Percentiles rank a stretch among this genome's conserved stretches.
These are phyloP conservation scores for Chrysoporthe deuterocubensis DNA, from an alignment of 2,329 filamentous ascomycete genomes.

Conservation along the genomic window DNA sequence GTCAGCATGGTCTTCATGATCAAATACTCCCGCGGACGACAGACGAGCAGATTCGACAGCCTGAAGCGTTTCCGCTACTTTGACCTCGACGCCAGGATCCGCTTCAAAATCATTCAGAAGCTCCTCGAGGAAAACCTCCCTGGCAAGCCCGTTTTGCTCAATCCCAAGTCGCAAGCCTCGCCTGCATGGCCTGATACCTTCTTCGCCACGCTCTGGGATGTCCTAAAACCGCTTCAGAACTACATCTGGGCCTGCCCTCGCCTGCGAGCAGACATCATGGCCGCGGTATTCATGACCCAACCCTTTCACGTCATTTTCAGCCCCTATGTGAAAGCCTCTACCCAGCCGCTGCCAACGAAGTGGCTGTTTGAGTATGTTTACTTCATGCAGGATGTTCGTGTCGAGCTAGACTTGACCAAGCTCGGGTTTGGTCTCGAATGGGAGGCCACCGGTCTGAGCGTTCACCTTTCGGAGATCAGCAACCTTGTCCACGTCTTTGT, in stretches of 20 bases:
- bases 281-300: constrained; percentile 40
- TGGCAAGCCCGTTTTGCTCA: constrained; percentile 34
- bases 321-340: constrained; percentile 39
- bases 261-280: constrained; percentile 44
- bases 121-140: constrained; percentile 29
- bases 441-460: constrained; percentile 33
- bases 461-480: constrained; percentile 35
- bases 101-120: constrained; percentile 32
- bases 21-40: constrained; percentile 15
- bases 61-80: constrained; percentile 31
- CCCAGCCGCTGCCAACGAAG: constrained; percentile 41
- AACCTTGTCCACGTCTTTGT: constrained; percentile 38
- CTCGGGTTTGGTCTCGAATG: constrained; percentile 39
- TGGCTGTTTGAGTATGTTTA: constrained; percentile 42
- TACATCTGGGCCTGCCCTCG: constrained; percentile 40
- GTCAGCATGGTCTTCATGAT: constrained; percentile 17
- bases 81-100: constrained; percentile 31
- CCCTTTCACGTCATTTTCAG: constrained; percentile 46
- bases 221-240: constrained; percentile 33
- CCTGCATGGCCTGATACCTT: constrained; percentile 42
- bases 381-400: constrained; percentile 42
- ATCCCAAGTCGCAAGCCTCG: constrained; percentile 37
- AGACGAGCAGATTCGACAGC: constrained; percentile 5
- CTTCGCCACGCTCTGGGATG: constrained; percentile 38
- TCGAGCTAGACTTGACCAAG: constrained; percentile 48